These are phyloP conservation scores for Heritiera fomes DNA, from an alignment of 345 rosid species.

Conservation along the genomic window DNA sequence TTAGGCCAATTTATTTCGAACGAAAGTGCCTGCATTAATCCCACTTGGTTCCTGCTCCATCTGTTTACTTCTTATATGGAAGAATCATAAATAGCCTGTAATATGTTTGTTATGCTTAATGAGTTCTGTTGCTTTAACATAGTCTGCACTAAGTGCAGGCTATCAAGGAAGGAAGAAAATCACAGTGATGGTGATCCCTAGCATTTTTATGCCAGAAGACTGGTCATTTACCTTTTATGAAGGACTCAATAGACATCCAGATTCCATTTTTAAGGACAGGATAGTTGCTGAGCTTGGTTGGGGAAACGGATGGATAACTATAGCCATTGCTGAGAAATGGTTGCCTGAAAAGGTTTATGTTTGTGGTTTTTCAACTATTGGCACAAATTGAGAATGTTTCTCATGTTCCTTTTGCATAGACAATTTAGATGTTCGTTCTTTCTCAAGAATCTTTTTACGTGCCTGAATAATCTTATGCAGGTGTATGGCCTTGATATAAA, in stretches of 20 bases:
- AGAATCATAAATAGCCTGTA: not conserved
- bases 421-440: not conserved
- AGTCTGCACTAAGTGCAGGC: slow-evolving; percentile 43
- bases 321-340: slow-evolving; percentile 93
- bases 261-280: slow-evolving; percentile 90
- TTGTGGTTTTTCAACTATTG: not conserved
- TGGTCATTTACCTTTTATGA: slow-evolving; percentile 98
- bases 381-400: not conserved
- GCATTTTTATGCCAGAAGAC: slow-evolving; percentile 91
- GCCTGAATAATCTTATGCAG: slow-evolving; percentile 42
- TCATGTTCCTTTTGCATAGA: slow-evolving; percentile 8
- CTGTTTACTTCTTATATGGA: not conserved
- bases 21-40: not conserved
- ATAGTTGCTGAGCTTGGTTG: slow-evolving; percentile 95
- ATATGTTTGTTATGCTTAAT: not conserved
- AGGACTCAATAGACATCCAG: slow-evolving; percentile 93
- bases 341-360: slow-evolving; percentile 73
- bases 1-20: not conserved
- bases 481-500: slow-evolving; percentile 96
- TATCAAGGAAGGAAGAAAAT: slow-evolving; percentile 73
- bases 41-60: not conserved
- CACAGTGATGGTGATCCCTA: slow-evolving; percentile 94
- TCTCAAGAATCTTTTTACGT: not conserved
- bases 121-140: slow-evolving; percentile 15
- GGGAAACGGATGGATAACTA: slow-evolving; percentile 96